phyloP scores from a whole-genome alignment of 1,139 yeast genomes.

The Geotrichum macrosporum region DNA sequence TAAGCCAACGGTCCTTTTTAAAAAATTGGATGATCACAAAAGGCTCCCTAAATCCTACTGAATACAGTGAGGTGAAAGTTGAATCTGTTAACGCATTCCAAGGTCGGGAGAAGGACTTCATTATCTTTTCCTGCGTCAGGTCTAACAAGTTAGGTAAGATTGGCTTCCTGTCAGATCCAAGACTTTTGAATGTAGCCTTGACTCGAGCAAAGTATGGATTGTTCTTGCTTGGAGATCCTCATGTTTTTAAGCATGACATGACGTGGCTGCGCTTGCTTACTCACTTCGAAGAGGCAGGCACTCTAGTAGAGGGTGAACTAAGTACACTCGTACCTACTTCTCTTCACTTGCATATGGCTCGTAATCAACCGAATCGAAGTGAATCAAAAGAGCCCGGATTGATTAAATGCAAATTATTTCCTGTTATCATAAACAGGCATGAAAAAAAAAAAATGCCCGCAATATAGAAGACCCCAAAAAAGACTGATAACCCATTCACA shows the following conservation, averaged over 20 bases:
- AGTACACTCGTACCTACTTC: constrained; percentile 70
- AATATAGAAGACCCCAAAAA: too few relatives aligned
- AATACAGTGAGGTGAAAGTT: constrained; percentile 66
- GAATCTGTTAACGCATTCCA: constrained; percentile 97
- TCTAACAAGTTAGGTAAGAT: constrained; percentile 58
- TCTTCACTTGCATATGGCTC: too few relatives aligned
- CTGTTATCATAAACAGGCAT: too few relatives aligned
- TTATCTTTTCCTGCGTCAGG: constrained; percentile 90
- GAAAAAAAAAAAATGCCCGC: too few relatives aligned
- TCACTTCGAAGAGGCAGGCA: constrained; percentile 78
- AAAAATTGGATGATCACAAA: constrained; percentile 72
- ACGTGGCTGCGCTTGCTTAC: constrained; percentile 74
- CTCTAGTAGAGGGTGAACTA: constrained; percentile 83
- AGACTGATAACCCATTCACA: too few relatives aligned
- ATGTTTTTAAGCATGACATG: constrained; percentile 61
- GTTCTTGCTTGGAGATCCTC: constrained; percentile 79
- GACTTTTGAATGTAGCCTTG: constrained; percentile 93
- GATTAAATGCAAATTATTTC: too few relatives aligned
- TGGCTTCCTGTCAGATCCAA: constrained; percentile 81
- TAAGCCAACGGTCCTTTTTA: constrained; percentile 81
- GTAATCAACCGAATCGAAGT: too few relatives aligned
- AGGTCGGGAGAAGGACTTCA: constrained; percentile 95
- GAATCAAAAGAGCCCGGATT: too few relatives aligned
- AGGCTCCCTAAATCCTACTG: constrained; percentile 57
- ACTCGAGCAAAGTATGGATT: constrained; percentile 90